Evolutionary conservation across 805 yeast species (phyloP).

Genomic region (Lachancea waltii): DNA sequence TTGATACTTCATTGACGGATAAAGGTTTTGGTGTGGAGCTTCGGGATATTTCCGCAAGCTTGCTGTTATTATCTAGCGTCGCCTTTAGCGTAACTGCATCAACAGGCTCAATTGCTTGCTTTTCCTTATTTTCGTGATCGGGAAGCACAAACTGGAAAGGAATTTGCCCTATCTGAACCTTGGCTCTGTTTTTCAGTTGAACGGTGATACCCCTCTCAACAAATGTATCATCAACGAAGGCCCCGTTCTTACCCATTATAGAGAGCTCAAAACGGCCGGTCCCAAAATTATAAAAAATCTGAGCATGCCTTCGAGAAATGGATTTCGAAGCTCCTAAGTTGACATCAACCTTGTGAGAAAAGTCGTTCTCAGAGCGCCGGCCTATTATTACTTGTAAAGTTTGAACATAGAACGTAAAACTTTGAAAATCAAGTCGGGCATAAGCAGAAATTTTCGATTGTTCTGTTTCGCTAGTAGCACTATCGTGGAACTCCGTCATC

Average conservation of each 20-base stretch:
- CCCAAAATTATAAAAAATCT: constrained; percentile 92
- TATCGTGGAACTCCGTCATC: constrained; percentile 6
- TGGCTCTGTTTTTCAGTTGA: constrained; percentile 72
- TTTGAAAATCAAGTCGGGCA: constrained; percentile 83
- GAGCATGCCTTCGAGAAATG: constrained; percentile 89
- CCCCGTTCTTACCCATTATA: constrained; percentile 92
- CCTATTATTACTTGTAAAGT: constrained; percentile 92
- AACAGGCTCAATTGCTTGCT: constrained; percentile 47
- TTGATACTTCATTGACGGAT: constrained; percentile 16
- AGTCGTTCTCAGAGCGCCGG: constrained; percentile 73
- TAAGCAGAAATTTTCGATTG: constrained; percentile 41
- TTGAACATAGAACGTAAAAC: constrained; percentile 92
- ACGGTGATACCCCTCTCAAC: constrained; percentile 89
- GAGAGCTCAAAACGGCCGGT: constrained; percentile 90
- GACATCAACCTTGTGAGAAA: constrained; percentile 73
- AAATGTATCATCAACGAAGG: constrained; percentile 87
- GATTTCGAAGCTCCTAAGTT: constrained; percentile 91
- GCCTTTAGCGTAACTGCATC: constrained; percentile 55
- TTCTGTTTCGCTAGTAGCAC: constrained; percentile 16
- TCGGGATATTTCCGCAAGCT: constrained; percentile 9
- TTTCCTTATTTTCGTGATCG: constrained; percentile 39
- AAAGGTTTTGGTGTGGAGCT: constrained; percentile 10
- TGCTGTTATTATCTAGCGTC: constrained; percentile 36
- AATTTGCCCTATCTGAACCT: constrained; percentile 89
- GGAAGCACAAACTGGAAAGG: constrained; percentile 86